Conservation (phyloP, 1,284 basidiomycete species). For the Leccinum griseonigrum region DNA sequence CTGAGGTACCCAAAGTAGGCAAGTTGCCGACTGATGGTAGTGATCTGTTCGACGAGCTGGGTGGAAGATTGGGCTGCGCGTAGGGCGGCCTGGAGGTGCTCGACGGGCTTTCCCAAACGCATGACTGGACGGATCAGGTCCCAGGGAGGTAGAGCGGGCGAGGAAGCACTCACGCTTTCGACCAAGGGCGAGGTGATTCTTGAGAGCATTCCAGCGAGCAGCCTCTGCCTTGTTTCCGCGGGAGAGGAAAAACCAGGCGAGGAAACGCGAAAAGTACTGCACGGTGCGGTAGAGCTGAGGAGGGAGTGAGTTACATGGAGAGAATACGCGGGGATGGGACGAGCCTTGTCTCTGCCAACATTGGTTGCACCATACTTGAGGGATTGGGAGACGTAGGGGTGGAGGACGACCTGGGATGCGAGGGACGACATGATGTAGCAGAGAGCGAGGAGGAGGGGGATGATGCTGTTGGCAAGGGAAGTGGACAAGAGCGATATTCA, state of each 20-base stretch:
- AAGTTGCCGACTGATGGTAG: slow-evolving; percentile 83
- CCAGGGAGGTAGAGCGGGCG: slow-evolving; percentile 5
- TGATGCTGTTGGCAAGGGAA: slow-evolving; percentile 4
- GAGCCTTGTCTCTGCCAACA: slow-evolving; percentile 85
- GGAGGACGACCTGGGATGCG: slow-evolving; percentile 79
- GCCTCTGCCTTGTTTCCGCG: slow-evolving; percentile 66
- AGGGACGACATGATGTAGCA: slow-evolving; percentile 51
- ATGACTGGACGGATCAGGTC: slow-evolving; percentile 56
- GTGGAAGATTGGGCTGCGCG: slow-evolving; percentile 65
- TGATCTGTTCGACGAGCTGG: slow-evolving; percentile 72
- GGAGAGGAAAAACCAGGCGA: slow-evolving; percentile 78
- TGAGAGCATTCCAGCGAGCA: slow-evolving; percentile 76
- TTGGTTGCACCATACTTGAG: slow-evolving; percentile 82
- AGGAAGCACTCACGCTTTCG: slow-evolving; percentile 64
- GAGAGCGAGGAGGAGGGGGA: slow-evolving; percentile 15
- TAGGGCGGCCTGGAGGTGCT: slow-evolving; percentile 91
- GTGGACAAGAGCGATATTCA: neutral
- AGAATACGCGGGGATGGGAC: slow-evolving; percentile 1
- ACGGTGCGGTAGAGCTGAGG: slow-evolving; percentile 83
- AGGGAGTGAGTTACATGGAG: neutral
- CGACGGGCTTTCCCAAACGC: slow-evolving; percentile 91
- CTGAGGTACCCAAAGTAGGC: slow-evolving; percentile 89
- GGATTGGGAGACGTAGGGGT: slow-evolving; percentile 74
- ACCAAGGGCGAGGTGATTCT: slow-evolving; percentile 72
- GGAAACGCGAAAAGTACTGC: slow-evolving; percentile 91